Base-by-base conservation (phyloP, 139 green algal species). In the Edaphochlamys debaryana region DNA sequence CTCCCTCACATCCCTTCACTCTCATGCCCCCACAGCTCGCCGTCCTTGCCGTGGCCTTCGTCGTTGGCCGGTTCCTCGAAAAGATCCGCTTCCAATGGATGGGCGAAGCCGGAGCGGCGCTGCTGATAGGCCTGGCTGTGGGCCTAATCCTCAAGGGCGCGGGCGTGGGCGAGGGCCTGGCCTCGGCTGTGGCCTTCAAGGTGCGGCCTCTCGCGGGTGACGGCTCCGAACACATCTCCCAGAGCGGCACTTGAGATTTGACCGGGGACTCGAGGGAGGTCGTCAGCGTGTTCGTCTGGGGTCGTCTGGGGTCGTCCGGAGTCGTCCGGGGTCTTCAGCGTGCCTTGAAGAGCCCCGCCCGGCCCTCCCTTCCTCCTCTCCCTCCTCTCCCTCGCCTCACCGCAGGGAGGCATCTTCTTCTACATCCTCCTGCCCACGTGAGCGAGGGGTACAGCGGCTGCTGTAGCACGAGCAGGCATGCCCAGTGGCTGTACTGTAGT, bases 351-450 rank as follows among this genome's bases (percentile, higher is more conserved):
- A n/a, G n/a, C n/a, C n/a, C n/a, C n/a, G 9, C 34, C 52, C 27
- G 4, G 13, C 11, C 52, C 45, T 38, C 9, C 32, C 27, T 30
- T 69, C 38, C 62, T 38, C 36, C 66, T 27, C 66, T 15, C 42
- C 11, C 30, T 27, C 36, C n/a, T 20, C 11, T 17, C 22, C 9
- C 1, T 34, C 7, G 17, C 58, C 50, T 15, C 29, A 36, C 23
- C 68, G 60, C 89, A 93, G 89, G 64, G 77, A 23, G 67, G 90
- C 29, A 89, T 96, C 66, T 97, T 97, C 90, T 94, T 97, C 79
- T 89, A 95, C 71, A 80, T 94, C 20, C 79, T 97, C 17, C 90
- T 97, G 36, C 94, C 94, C 11, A 90, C n/a, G n/a, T n/a, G n/a
- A n/a, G n/a, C n/a, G n/a, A n/a, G n/a, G n/a, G n/a, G n/a, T n/a